Base-by-base conservation (phyloP, 805 yeast genomes). In the Monosporozyma servazzii region DNA sequence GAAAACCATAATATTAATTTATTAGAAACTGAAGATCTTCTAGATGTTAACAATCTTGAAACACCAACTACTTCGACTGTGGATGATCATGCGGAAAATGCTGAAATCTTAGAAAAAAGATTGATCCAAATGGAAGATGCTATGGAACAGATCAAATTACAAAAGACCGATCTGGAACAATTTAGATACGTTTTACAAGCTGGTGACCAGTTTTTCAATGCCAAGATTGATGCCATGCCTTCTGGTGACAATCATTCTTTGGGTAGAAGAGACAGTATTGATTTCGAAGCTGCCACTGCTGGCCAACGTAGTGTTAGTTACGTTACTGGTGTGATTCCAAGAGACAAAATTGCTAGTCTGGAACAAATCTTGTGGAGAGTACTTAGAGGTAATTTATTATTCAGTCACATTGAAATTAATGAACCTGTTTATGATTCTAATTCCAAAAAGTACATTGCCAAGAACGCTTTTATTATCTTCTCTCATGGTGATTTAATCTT, bases 291-390 rank as follows among this genome's bases (percentile, higher is more conserved):
- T 5, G 63, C 60, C 43, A 67, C 67, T 25, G 68, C 66, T 20
- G 59, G 51, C 25, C 39, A 31, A 10, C 49, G 45, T 5, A 64
- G 68, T 46, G 72, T 72, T 37, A 76, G 70, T 49, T 82, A 80
- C 58, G 77, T 84, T 45, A 73, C 86, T 10, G 90, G 89, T 63
- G 82, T 82, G 17, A 80, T 84, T 50, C 71, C 78, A 48, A 76
- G 86, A 59, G 78, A 74, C 17, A 84, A 82, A 59, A 74, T 81
- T 37, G 72, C 68, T 15, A 69, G 78, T n/a, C 71, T 84, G 56
- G 85, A 84, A 61, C 82, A 79, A 63, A 82, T 84, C 52, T 69
- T 84, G 53, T 84, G 89, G 89, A 77, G 90, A 71, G 80, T 77
- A 13, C 73, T 84, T 58, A 77, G 89, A 68, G 89, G 89, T 66